Evolutionary conservation across 768 basidiomycete species (phyloP).

Genomic region (Neoboletus magnificus): DNA sequence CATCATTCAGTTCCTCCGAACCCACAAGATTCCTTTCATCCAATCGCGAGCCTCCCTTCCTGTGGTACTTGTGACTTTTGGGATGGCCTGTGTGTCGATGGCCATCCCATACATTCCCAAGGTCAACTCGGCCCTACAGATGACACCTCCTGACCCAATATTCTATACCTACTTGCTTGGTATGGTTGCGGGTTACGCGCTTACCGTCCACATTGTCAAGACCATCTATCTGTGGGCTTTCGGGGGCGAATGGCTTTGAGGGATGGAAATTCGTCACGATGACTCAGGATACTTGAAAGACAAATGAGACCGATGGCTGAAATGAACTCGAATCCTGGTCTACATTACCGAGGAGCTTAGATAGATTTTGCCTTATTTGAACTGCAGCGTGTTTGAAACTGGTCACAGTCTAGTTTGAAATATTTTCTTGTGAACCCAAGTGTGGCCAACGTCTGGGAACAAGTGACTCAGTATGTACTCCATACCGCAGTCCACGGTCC

Average conservation of each 20-base stretch:
- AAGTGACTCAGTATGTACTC: no score
- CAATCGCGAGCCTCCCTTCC: slow-evolving; percentile 30
- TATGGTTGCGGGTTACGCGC: slow-evolving; percentile 22
- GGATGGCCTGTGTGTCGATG: slow-evolving; percentile 31
- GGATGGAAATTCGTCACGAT: neutral
- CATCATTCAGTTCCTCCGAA: slow-evolving; percentile 33
- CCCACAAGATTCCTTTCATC: slow-evolving; percentile 30
- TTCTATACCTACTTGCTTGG: slow-evolving; percentile 27
- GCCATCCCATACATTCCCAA: slow-evolving; percentile 34
- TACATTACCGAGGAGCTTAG: slow-evolving; percentile 1
- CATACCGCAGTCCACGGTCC: no score
- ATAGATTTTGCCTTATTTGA: neutral
- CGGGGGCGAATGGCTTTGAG: slow-evolving; percentile 31
- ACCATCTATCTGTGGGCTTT: slow-evolving; percentile 25
- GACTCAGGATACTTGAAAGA: neutral
- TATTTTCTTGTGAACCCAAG: neutral
- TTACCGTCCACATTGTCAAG: slow-evolving; percentile 28
- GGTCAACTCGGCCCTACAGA: slow-evolving; percentile 25
- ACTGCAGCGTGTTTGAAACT: neutral
- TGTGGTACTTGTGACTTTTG: slow-evolving; percentile 29
- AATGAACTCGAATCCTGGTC: neutral
- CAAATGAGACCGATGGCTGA: neutral
- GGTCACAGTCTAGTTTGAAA: no score
- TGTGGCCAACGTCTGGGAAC: neutral
- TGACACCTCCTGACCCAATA: slow-evolving; percentile 29